Conservation (phyloP, 257 asterid species). For the Solanum arcanum region DNA sequence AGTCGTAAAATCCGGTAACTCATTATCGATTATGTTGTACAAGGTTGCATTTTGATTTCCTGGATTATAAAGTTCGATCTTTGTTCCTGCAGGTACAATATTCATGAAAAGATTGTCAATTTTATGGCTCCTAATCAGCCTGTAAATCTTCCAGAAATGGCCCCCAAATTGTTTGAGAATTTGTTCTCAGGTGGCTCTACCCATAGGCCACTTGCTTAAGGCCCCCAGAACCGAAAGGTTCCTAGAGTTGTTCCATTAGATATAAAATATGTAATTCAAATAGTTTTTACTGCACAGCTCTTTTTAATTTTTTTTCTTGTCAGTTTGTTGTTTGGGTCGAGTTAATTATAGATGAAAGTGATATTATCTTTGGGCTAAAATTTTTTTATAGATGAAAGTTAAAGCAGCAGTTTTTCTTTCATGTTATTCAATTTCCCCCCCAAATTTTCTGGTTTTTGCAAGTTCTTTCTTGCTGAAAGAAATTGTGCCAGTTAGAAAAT, state of each 20-base stretch:
- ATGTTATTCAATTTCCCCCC: background rate
- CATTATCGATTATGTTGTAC: background rate
- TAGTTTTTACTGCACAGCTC: background rate
- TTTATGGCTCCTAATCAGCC: constrained; percentile 81
- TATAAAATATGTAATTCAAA: background rate
- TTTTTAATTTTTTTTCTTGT: background rate
- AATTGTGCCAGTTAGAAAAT: background rate
- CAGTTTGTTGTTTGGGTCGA: background rate
- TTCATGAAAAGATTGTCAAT: constrained; percentile 86
- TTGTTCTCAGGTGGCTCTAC: constrained; percentile 25
- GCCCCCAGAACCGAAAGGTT: background rate
- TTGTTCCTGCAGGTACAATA: constrained; percentile 52
- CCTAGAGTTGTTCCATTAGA: background rate
- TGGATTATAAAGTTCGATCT: background rate
- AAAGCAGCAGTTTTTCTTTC: background rate
- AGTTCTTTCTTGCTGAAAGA: background rate
- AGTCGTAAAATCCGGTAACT: constrained; percentile 85
- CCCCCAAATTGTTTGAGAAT: constrained; percentile 43
- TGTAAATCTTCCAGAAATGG: constrained; percentile 43
- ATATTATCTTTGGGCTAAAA: background rate
- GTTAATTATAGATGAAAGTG: background rate
- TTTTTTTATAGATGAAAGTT: background rate
- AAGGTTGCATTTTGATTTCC: background rate
- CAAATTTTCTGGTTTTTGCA: background rate
- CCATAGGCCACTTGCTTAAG: background rate